Conservation (phyloP, 2,329 filamentous ascomycete genomes). For the Diaporthe eres region DNA sequence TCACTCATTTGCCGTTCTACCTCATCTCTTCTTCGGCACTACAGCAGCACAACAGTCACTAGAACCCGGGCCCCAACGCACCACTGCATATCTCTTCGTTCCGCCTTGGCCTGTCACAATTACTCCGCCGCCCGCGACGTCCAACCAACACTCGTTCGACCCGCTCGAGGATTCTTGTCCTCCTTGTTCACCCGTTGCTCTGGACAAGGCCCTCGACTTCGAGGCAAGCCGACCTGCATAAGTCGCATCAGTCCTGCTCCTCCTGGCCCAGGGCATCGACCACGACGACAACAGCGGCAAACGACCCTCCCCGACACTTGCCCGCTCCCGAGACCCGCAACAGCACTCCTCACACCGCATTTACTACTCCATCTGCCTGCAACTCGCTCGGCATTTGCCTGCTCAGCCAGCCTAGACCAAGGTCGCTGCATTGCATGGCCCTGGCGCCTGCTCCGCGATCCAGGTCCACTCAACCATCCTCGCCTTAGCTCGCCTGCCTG, state of each 20-base stretch:
- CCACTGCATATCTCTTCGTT: slow-evolving; percentile 6
- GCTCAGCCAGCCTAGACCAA: background rate
- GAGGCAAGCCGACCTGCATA: background rate
- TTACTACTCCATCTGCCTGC: slow-evolving; percentile 23
- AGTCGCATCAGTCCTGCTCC: background rate
- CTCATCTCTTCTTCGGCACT: slow-evolving; percentile 19
- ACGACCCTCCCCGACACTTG: background rate
- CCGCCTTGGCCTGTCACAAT: slow-evolving; percentile 26
- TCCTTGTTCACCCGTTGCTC: background rate
- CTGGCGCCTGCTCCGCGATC: slow-evolving; percentile 2
- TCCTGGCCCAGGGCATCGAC: background rate
- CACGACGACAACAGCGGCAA: too few relatives aligned
- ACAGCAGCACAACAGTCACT: background rate
- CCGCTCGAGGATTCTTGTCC: background rate
- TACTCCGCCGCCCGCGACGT: slow-evolving; percentile 13
- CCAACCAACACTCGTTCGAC: background rate
- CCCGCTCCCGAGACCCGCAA: slow-evolving; percentile 34
- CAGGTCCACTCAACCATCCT: background rate
- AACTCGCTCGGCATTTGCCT: slow-evolving; percentile 32
- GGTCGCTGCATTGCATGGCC: slow-evolving; percentile 30
- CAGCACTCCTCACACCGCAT: slow-evolving; percentile 2
- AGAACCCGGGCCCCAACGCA: background rate
- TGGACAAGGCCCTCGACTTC: too few relatives aligned
- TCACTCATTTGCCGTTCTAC: slow-evolving; percentile 13
- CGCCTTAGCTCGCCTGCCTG: background rate